phyloP scores from a whole-genome alignment of 169 alveolate species.

The Besnoitia besnoiti region DNA sequence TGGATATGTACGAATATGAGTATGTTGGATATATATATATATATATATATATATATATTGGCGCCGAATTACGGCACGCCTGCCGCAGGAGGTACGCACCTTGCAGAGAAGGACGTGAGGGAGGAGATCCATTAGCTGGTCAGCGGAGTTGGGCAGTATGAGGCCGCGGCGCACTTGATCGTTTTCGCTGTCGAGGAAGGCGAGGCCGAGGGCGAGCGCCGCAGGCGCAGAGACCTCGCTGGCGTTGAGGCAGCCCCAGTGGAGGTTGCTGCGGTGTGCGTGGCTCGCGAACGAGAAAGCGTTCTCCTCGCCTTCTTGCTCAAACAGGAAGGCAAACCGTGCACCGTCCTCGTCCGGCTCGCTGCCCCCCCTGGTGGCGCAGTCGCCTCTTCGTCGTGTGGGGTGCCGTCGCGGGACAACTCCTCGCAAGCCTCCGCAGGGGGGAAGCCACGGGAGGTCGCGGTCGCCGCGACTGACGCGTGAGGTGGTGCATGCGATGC shows the following conservation, averaged over 20 bases:
- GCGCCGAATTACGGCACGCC: too few relatives aligned
- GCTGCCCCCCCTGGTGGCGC: neutral
- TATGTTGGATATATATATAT: too few relatives aligned
- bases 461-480: too few relatives aligned
- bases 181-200: neutral
- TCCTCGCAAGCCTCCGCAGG: too few relatives aligned
- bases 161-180: neutral
- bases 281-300: neutral
- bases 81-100: too few relatives aligned
- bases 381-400: neutral
- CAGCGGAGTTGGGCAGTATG: neutral
- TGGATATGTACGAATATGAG: too few relatives aligned
- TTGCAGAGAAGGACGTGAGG: neutral
- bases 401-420: too few relatives aligned
- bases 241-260: neutral
- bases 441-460: too few relatives aligned
- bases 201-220: neutral
- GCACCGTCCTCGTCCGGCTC: neutral
- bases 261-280: neutral
- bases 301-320: neutral
- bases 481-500: too few relatives aligned
- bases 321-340: neutral
- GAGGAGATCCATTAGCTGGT: neutral
- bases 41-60: too few relatives aligned
- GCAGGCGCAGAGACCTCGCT: neutral